Evolutionary conservation across 306 rosid genomes (phyloP).

Genomic region (Herpetospermum pedunculosum): DNA sequence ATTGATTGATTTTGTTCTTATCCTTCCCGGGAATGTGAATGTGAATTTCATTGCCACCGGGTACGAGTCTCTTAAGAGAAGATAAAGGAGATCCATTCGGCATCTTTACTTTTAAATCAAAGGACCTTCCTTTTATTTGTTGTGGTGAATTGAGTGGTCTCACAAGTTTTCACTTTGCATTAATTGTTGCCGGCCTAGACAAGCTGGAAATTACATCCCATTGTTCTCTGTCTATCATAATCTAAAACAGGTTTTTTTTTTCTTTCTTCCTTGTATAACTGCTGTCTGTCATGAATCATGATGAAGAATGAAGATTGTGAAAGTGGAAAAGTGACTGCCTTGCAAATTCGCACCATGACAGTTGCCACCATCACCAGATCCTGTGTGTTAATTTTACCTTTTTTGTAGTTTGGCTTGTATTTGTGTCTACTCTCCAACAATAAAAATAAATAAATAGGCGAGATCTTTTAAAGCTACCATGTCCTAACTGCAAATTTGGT

Average conservation of each 20-base stretch:
- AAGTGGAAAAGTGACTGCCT: not conserved
- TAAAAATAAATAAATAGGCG: not conserved
- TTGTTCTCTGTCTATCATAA: no score
- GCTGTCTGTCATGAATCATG: no score
- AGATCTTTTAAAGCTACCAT: not conserved
- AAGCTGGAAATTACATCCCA: no score
- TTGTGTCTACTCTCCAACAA: not conserved
- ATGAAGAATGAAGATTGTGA: not conserved
- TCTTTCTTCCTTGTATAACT: not conserved
- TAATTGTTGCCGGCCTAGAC: not conserved
- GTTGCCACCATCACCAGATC: not conserved
- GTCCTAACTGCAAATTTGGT: not conserved
- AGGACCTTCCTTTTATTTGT: not conserved
- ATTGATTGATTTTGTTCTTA: not conserved
- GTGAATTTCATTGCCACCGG: not conserved
- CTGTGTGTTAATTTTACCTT: not conserved
- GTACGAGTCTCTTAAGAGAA: no score
- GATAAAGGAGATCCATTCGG: not conserved
- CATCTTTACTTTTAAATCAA: not conserved
- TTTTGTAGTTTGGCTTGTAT: not conserved
- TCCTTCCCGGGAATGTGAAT: no score
- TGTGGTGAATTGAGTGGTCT: not conserved
- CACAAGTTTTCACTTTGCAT: not conserved
- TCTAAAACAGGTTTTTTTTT: no score
- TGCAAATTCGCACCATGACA: not conserved